phyloP scores from a whole-genome alignment of 768 basidiomycete species.

The Multifurca ochricompacta region DNA sequence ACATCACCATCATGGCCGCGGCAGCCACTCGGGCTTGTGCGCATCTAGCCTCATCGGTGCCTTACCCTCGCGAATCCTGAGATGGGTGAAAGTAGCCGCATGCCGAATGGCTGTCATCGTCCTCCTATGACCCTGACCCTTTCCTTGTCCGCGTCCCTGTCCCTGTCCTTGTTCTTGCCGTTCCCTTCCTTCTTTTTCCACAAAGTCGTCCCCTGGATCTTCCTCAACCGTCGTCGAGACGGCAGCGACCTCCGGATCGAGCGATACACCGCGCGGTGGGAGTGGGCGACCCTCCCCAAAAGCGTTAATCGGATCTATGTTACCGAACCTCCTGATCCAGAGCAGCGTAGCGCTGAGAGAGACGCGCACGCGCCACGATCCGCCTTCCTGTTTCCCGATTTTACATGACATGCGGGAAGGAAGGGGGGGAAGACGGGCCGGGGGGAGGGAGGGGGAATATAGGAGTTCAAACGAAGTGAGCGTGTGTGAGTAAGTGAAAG shows the following conservation, averaged over 20 bases:
- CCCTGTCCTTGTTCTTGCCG: conserved; percentile 10
- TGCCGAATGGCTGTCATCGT: conserved; percentile 15
- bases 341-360: conserved; percentile 49
- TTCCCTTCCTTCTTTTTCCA: neutral
- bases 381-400: conserved; percentile 42
- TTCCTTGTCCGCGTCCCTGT: neutral
- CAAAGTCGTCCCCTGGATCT: conserved; percentile 12
- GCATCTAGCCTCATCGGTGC: conserved; percentile 21
- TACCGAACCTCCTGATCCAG: conserved; percentile 51
- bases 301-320: conserved; percentile 32
- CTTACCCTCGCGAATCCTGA: conserved; percentile 12
- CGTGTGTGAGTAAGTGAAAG: too few species aligned
- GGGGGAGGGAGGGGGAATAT: too few species aligned
- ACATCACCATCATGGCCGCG: conserved; percentile 6
- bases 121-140: conserved; percentile 2
- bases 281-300: conserved; percentile 36
- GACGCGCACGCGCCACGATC: conserved; percentile 52
- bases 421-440: too few species aligned
- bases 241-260: conserved; percentile 32
- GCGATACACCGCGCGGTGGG: conserved; percentile 30
- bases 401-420: too few species aligned
- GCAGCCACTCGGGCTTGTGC: conserved; percentile 27
- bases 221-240: conserved; percentile 24
- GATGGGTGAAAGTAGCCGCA: conserved; percentile 16
- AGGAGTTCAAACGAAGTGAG: too few species aligned